Conservation (phyloP, 2,329 filamentous ascomycete genomes). For the Claviceps lovelessii region DNA sequence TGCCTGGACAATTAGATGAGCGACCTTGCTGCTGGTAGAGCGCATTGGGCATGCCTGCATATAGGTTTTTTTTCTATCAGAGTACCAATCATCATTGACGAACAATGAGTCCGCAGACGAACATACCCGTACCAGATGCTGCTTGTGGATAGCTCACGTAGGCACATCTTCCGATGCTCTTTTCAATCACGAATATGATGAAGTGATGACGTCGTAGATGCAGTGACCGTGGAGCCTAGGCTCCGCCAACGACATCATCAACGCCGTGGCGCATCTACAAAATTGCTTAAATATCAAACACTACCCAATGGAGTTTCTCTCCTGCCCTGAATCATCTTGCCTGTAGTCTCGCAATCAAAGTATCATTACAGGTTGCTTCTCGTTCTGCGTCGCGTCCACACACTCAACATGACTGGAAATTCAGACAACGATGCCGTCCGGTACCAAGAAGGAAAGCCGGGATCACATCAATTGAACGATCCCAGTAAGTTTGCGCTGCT, state of each 20-base stretch:
- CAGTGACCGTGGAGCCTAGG: constrained; percentile 13
- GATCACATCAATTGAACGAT: constrained; percentile 55
- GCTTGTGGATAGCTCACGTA: background rate
- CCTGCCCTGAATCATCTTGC: background rate
- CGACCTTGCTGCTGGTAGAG: too few species aligned
- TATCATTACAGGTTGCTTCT: background rate
- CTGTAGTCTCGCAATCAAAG: background rate
- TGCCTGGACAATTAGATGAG: too few species aligned
- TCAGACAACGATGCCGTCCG: constrained; percentile 44
- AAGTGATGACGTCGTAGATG: constrained; percentile 18
- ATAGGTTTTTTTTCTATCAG: background rate
- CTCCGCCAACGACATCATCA: constrained; percentile 3
- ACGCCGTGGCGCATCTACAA: background rate
- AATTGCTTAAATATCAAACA: background rate
- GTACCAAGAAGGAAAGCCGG: constrained; percentile 57
- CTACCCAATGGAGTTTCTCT: background rate
- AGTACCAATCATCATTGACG: background rate
- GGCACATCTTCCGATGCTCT: background rate
- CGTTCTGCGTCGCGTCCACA: background rate
- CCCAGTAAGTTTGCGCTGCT: constrained; percentile 41
- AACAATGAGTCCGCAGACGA: background rate
- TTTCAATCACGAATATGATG: background rate
- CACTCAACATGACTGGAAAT: constrained; percentile 21
- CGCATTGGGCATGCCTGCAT: background rate
- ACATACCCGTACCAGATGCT: background rate